A percentile compares a stretch with the other conserved stretches of the same genome.
These are phyloP conservation scores for Lotmaria passim DNA, from an alignment of 208 protist genomes.

Conservation along the genomic window DNA sequence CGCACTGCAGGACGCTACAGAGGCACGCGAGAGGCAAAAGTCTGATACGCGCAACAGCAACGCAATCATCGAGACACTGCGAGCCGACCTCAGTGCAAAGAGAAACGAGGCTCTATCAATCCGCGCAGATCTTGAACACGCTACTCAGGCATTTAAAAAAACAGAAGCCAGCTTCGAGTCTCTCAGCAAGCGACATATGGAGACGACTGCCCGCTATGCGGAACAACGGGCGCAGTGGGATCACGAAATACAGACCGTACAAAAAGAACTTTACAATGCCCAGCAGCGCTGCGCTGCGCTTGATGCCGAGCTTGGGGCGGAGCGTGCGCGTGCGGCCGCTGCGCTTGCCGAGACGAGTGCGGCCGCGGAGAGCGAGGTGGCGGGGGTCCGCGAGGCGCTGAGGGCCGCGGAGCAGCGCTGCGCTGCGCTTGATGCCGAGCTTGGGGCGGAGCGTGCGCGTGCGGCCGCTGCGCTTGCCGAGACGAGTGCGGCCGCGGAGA, in stretches of 20 bases:
- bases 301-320: too few relatives aligned
- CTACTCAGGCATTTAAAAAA: neutral
- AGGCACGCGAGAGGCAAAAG: neutral
- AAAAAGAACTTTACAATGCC: too few relatives aligned
- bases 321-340: too few relatives aligned
- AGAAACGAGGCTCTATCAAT: neutral
- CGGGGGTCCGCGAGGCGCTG: neutral
- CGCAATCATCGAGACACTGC: neutral
- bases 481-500: conserved; percentile 18
- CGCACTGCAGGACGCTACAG: neutral
- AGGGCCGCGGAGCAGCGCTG: neutral
- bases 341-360: neutral
- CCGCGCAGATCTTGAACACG: neutral
- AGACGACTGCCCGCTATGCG: neutral
- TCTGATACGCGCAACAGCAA: neutral
- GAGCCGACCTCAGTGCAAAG: neutral
- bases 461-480: conserved; percentile 23
- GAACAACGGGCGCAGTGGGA: neutral
- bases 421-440: too few relatives aligned
- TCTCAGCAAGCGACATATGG: neutral
- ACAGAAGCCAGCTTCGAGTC: neutral
- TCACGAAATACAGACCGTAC: too few relatives aligned
- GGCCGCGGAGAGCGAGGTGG: neutral
- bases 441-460: too few relatives aligned
- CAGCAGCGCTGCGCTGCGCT: too few relatives aligned